phyloP scores from a whole-genome alignment of 2,329 filamentous ascomycete species.

The Fusarium protoensiforme region DNA sequence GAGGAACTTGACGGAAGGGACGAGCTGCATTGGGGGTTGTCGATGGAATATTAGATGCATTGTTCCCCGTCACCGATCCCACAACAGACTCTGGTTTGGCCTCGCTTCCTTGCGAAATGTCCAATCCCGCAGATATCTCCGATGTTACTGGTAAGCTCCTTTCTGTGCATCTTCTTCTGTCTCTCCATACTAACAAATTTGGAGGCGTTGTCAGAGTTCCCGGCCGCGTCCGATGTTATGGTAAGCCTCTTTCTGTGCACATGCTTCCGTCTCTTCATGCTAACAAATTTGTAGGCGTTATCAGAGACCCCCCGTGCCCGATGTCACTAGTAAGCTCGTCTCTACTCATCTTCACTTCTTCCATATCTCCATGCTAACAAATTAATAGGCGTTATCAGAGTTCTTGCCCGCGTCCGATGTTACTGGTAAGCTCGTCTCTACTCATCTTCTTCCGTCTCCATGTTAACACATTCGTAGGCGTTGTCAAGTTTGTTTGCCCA shows the following conservation, averaged over 20 bases:
- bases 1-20: not conserved
- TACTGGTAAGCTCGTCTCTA: not conserved
- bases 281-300: no score
- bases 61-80: not conserved
- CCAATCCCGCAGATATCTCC: no score
- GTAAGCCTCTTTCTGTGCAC: no score
- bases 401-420: not conserved
- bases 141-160: no score
- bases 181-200: no score
- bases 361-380: no score
- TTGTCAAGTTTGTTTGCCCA: no score
- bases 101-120: not conserved
- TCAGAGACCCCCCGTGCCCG: not conserved
- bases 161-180: no score
- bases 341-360: not conserved
- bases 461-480: not conserved
- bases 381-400: no score
- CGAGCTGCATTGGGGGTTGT: not conserved
- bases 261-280: no score
- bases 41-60: no score
- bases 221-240: not conserved
- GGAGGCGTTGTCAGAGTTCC: no score
- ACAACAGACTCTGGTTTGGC: not conserved
- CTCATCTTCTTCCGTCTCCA: not conserved
- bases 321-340: not conserved